phyloP scores from a whole-genome alignment of 768 basidiomycete species.

The Termitomyces sp. region DNA sequence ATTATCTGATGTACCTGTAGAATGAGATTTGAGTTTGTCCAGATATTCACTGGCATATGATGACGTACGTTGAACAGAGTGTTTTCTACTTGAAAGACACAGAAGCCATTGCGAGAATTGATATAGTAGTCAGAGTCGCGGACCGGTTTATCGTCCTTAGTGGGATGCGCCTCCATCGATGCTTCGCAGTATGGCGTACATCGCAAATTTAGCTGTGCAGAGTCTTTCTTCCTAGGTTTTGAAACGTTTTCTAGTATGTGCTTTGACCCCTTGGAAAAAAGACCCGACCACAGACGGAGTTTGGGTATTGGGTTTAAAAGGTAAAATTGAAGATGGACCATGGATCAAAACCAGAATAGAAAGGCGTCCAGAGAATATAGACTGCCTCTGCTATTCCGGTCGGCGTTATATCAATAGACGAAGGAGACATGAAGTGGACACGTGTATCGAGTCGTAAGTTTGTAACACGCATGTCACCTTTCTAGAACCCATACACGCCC shows the following conservation, averaged over 20 bases:
- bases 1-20: slow-evolving; percentile 39
- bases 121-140: slow-evolving; percentile 28
- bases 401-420: slow-evolving; percentile 17
- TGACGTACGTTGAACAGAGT: slow-evolving; percentile 55
- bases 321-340: slow-evolving; percentile 33
- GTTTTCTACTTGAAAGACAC: slow-evolving; percentile 53
- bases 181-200: slow-evolving; percentile 8
- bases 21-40: not conserved
- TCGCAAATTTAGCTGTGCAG: slow-evolving; percentile 12
- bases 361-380: slow-evolving; percentile 12
- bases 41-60: not conserved
- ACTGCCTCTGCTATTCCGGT: slow-evolving; percentile 3
- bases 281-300: slow-evolving; percentile 24
- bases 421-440: slow-evolving; percentile 32
- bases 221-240: slow-evolving; percentile 6
- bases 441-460: slow-evolving; percentile 21
- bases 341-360: slow-evolving; percentile 13
- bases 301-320: slow-evolving; percentile 31
- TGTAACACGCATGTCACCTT: slow-evolving; percentile 4
- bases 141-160: slow-evolving; percentile 12
- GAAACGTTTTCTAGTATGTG: slow-evolving; percentile 18
- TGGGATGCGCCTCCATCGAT: not conserved
- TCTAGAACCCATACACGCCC: slow-evolving; percentile 7
- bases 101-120: slow-evolving; percentile 41
- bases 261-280: slow-evolving; percentile 27